phyloP scores from a whole-genome alignment of 2,329 filamentous ascomycete species.

The Xylariaceae sp. region DNA sequence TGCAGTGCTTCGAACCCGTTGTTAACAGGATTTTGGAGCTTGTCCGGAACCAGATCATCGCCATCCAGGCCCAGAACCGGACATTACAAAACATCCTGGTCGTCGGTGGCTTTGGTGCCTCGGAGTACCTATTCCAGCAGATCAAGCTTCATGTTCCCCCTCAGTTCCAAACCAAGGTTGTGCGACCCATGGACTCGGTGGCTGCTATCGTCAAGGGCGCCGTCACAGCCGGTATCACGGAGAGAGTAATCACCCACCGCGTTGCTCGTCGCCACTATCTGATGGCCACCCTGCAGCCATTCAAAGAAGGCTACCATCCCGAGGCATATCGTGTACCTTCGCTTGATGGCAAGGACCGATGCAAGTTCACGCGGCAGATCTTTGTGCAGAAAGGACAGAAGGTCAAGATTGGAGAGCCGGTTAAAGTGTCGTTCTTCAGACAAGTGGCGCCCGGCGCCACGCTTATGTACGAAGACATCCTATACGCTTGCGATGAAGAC shows the following conservation, averaged over 20 bases:
- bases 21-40: slow-evolving; percentile 95
- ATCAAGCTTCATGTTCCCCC: slow-evolving; percentile 98
- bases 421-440: slow-evolving; percentile 98
- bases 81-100: slow-evolving; percentile 92
- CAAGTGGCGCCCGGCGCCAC: slow-evolving; percentile 95
- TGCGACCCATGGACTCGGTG: slow-evolving; percentile 97
- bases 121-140: slow-evolving; percentile 98
- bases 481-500: slow-evolving; percentile 96
- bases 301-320: slow-evolving; percentile 97
- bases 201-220: slow-evolving; percentile 98
- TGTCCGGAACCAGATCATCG: slow-evolving; percentile 96
- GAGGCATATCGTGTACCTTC: slow-evolving; percentile 97
- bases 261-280: slow-evolving; percentile 96
- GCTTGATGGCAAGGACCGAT: slow-evolving; percentile 92
- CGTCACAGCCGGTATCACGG: slow-evolving; percentile 94
- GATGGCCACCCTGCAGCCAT: slow-evolving; percentile 96
- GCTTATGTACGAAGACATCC: slow-evolving; percentile 97
- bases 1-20: slow-evolving; percentile 97
- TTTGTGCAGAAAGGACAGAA: slow-evolving; percentile 98
- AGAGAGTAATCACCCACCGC: slow-evolving; percentile 92
- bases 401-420: slow-evolving; percentile 97
- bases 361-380: slow-evolving; percentile 97
- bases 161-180: slow-evolving; percentile 97
- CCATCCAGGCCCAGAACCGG: slow-evolving; percentile 94
- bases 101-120: slow-evolving; percentile 95